A percentile compares a stretch with the other conserved stretches of the same genome.
Conservation (phyloP, 2,329 filamentous ascomycete genomes). For the Exophiala aquamarina region DNA sequence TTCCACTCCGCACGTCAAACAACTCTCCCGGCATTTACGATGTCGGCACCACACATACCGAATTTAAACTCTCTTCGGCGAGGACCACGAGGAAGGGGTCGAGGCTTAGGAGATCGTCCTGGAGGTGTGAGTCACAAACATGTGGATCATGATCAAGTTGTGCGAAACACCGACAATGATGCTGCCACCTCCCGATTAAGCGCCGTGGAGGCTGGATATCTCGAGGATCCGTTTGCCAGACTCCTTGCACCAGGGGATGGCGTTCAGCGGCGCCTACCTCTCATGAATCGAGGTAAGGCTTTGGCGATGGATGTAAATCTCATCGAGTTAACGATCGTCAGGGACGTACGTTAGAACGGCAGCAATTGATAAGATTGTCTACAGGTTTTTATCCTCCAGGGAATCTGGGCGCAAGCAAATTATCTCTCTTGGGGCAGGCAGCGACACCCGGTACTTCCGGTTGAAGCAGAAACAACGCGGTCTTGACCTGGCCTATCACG, state of each 20-base stretch:
- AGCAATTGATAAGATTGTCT: conserved; percentile 76
- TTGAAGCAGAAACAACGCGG: conserved; percentile 45
- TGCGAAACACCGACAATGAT: conserved; percentile 90
- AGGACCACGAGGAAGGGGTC: conserved; percentile 47
- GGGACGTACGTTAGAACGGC: conserved; percentile 90
- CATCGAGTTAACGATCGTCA: conserved; percentile 36
- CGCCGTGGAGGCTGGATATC: conserved; percentile 80
- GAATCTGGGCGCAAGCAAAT: conserved; percentile 61
- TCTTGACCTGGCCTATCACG: conserved; percentile 71
- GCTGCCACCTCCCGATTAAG: conserved; percentile 86
- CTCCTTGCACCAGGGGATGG: conserved; percentile 39
- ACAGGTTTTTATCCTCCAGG: conserved; percentile 56
- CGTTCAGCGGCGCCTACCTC: conserved; percentile 69
- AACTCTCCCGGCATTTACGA: conserved; percentile 34
- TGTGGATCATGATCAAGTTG: conserved; percentile 59
- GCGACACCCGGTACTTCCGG: conserved; percentile 84
- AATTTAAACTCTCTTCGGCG: conserved; percentile 67
- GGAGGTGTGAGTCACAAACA: conserved; percentile 25
- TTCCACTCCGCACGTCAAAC: not conserved
- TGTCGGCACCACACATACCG: conserved; percentile 74
- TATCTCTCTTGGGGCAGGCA: conserved; percentile 88
- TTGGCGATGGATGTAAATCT: conserved; percentile 1
- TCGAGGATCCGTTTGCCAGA: conserved; percentile 76
- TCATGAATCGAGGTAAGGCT: conserved; percentile 83
- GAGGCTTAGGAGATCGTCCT: conserved; percentile 47